Percentiles rank a stretch among this genome's conserved stretches.
phyloP scores from a whole-genome alignment of 1,139 yeast genomes.

The Hyphopichia khmerensis region DNA sequence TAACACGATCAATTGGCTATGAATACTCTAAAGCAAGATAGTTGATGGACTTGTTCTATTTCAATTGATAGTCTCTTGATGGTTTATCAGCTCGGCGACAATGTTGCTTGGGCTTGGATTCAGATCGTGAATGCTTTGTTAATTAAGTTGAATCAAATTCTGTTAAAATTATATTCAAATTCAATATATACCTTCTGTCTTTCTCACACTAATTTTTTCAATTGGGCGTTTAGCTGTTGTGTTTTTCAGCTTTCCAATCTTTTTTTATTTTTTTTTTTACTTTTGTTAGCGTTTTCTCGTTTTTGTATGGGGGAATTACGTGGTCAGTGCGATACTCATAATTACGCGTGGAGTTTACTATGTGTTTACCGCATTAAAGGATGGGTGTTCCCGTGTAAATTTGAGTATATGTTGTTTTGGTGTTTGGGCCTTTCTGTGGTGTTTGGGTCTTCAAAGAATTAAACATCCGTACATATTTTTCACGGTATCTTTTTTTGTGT shows the following conservation, averaged over 20 bases:
- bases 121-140: too few species aligned
- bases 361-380: neutral
- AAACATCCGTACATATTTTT: neutral
- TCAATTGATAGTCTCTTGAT: too few species aligned
- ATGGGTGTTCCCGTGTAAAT: neutral
- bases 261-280: constrained; percentile 1
- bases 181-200: neutral
- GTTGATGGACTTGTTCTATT: too few species aligned
- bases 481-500: neutral
- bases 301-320: constrained; percentile 6
- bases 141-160: too few species aligned
- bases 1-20: neutral
- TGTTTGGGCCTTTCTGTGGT: too few species aligned
- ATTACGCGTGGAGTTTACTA: constrained; percentile 6
- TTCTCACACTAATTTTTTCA: neutral
- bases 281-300: too few species aligned
- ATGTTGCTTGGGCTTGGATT: too few species aligned
- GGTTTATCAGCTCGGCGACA: too few species aligned
- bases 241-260: neutral
- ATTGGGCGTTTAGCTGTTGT: neutral
- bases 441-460: neutral
- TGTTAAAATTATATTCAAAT: too few species aligned
- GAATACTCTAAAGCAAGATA: too few species aligned
- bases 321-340: constrained; percentile 10
- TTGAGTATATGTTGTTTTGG: neutral